phyloP scores from a whole-genome alignment of 2,329 filamentous ascomycete genomes.

The Drechslerella stenobrocha region DNA sequence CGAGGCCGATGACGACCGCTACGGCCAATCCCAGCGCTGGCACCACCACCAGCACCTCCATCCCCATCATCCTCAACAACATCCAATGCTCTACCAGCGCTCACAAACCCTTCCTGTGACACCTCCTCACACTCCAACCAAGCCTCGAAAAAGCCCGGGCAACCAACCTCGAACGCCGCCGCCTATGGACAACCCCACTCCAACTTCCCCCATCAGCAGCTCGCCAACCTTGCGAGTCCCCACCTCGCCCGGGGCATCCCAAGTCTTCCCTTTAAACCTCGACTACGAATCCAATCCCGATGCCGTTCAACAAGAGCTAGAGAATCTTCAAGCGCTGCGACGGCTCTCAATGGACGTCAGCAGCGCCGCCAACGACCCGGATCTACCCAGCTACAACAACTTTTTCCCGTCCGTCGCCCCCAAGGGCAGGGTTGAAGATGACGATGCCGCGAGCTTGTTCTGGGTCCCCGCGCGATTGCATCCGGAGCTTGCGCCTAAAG shows the following conservation, averaged over 20 bases:
- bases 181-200: slow-evolving; percentile 59
- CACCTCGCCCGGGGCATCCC: slow-evolving; percentile 60
- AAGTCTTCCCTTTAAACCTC: slow-evolving; percentile 74
- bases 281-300: slow-evolving; percentile 88
- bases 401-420: slow-evolving; percentile 73
- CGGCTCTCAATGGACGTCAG: slow-evolving; percentile 93
- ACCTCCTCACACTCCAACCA: slow-evolving; percentile 49
- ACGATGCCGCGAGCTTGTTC: slow-evolving; percentile 82
- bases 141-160: slow-evolving; percentile 36
- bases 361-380: slow-evolving; percentile 67
- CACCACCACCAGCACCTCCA: slow-evolving; percentile 15
- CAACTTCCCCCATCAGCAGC: slow-evolving; percentile 62
- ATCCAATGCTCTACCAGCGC: slow-evolving; percentile 13
- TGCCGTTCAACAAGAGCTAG: slow-evolving; percentile 87
- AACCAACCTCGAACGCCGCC: slow-evolving; percentile 56
- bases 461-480: slow-evolving; percentile 96
- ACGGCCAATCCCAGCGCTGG: slow-evolving; percentile 21
- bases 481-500: slow-evolving; percentile 89
- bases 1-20: slow-evolving; percentile 40
- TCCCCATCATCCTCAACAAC: slow-evolving; percentile 17
- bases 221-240: slow-evolving; percentile 56
- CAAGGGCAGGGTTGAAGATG: slow-evolving; percentile 74
- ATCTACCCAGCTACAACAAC: slow-evolving; percentile 72
- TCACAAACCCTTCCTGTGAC: slow-evolving; percentile 39
- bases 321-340: slow-evolving; percentile 84